Evolutionary conservation across 805 yeast genomes (phyloP), one percentile per base, ranked within the genome.

Genomic region (Saturnispora dispora): DNA sequence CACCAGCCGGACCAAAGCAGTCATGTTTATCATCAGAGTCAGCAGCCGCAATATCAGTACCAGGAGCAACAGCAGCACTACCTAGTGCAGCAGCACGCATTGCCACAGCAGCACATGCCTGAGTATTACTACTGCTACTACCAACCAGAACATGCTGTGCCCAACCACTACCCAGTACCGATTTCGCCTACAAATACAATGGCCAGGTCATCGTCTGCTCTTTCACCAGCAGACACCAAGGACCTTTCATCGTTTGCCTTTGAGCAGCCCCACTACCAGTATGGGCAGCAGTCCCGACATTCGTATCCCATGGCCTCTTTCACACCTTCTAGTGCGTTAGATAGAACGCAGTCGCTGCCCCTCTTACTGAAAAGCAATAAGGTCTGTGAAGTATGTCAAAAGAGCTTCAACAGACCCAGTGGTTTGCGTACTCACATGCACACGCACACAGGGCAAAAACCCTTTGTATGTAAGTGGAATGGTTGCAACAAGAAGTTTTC

Each of bases 371-470:
- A 28, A 28, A 23, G 23, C 33, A 15, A 43, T 7, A 43, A 43
- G 28, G 7, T 28, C 25, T 43, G 35, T 27, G 35, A 43, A 15
- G 33, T 43, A 7, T 43, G 35, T 17, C 15, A 43, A 15, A 43
- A 28, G 27, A 20, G n/a, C 11, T 37, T 37, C 65, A 86, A 95
- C 5, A 87, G 85, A 43, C 87, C 85, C 47, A 71, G 83, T 32
- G 83, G 84, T 75, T 71, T 93, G 42, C 74, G 76, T 41, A 96
- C 88, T 66, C 98, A 91, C 66, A 65, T 76, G 71, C 71, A 96
- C 47, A 81, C 79, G 2, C 98, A 91, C 64, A 81, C 91, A 1
- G 96, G 96, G 2, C 96, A 89, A 60, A 85, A 81, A 61, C 97
- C 97, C 1, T 89, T 75, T 64, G 65, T 65, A 48, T 91, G 99